A percentile compares a stretch with the other conserved stretches of the same genome.
Conservation (phyloP, 306 rosid species). For the Prunus campanulata region DNA sequence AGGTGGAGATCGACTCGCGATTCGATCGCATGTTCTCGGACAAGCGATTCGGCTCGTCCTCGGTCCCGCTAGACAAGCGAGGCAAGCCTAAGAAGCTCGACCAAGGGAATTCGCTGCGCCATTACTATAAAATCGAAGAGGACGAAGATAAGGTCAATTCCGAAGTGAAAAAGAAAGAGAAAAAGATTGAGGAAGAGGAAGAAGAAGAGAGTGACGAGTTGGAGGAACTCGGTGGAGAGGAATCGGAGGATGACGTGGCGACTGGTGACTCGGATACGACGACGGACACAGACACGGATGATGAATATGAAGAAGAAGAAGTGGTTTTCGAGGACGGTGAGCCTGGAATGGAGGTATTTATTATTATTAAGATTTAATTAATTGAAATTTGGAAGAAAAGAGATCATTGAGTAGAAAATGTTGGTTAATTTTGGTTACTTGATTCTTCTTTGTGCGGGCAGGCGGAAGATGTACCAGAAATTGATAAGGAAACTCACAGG, state of each 20-base stretch:
- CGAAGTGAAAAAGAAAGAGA: slow-evolving; percentile 17
- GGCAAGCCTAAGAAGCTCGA: slow-evolving; percentile 47
- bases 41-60: slow-evolving; percentile 49
- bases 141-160: slow-evolving; percentile 4
- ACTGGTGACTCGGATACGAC: slow-evolving; percentile 27
- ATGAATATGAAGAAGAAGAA: slow-evolving; percentile 35
- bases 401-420: background rate
- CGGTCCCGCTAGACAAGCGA: slow-evolving; percentile 78
- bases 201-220: slow-evolving; percentile 17
- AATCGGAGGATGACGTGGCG: slow-evolving; percentile 15
- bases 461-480: slow-evolving; percentile 53
- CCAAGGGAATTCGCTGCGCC: slow-evolving; percentile 35
- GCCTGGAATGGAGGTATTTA: slow-evolving; percentile 43
- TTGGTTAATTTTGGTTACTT: background rate
- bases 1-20: slow-evolving; percentile 77
- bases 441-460: slow-evolving; percentile 14
- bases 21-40: slow-evolving; percentile 61
- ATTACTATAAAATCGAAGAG: slow-evolving; percentile 53
- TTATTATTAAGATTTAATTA: background rate
- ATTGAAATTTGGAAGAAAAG: background rate
- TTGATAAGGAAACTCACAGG: slow-evolving; percentile 66
- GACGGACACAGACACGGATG: slow-evolving; percentile 38
- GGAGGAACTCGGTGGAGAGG: slow-evolving; percentile 18
- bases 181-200: slow-evolving; percentile 27
- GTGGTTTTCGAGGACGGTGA: slow-evolving; percentile 36